Evolutionary conservation across 495 filamentous ascomycete genomes (phyloP).

Genomic region (Lepidopterella palustris): DNA sequence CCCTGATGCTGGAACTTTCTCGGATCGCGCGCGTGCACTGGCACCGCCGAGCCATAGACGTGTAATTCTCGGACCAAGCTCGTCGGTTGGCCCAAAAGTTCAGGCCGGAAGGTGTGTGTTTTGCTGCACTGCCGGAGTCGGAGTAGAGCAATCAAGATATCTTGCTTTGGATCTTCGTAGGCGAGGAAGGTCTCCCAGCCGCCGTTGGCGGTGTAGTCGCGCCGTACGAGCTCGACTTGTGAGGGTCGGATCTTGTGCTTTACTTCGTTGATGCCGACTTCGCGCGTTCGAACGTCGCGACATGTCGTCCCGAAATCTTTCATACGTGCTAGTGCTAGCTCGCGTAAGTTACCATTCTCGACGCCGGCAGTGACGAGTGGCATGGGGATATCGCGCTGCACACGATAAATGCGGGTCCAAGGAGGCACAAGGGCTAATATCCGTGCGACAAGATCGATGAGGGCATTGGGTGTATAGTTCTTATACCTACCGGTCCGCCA

Average conservation of each 20-base stretch:
- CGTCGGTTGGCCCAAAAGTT: conserved; percentile 77
- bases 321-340: conserved; percentile 88
- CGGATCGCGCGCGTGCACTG: conserved; percentile 86
- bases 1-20: conserved; percentile 98
- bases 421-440: conserved; percentile 92
- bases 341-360: conserved; percentile 94
- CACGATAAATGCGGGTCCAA: conserved; percentile 97
- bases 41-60: conserved; percentile 93
- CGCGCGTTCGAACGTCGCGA: conserved; percentile 93
- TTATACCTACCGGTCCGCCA: conserved; percentile 97
- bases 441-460: conserved; percentile 90
- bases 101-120: conserved; percentile 83
- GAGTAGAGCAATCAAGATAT: conserved; percentile 89
- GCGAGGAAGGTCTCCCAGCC: conserved; percentile 98
- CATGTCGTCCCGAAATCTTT: conserved; percentile 98
- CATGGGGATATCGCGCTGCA: conserved; percentile 98
- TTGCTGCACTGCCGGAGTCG: conserved; percentile 83
- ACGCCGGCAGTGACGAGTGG: conserved; percentile 93
- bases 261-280: conserved; percentile 97
- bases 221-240: conserved; percentile 92
- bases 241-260: conserved; percentile 96
- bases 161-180: conserved; percentile 97
- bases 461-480: conserved; percentile 94
- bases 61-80: conserved; percentile 92
- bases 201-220: conserved; percentile 90